Conservation (phyloP, 768 basidiomycete genomes). For the Scleroderma citrinum region DNA sequence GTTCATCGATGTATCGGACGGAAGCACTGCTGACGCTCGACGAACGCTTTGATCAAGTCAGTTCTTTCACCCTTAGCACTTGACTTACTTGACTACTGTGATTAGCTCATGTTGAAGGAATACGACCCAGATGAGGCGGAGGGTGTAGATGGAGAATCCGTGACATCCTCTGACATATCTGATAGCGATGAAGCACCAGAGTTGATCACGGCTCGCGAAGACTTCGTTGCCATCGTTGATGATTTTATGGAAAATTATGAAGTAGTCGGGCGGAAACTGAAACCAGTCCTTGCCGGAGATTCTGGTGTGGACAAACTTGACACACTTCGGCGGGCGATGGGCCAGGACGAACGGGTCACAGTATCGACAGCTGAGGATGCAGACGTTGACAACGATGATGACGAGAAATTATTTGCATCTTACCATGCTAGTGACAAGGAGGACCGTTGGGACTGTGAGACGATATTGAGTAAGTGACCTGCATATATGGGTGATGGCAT, state of each 20-base stretch:
- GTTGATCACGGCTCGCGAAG: constrained; percentile 75
- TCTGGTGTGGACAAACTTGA: constrained; percentile 75
- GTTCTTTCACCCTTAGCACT: constrained; percentile 11
- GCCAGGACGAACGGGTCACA: constrained; percentile 57
- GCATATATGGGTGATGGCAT: neutral
- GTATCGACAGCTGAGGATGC: constrained; percentile 38
- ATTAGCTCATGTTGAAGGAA: constrained; percentile 69
- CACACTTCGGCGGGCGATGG: constrained; percentile 71
- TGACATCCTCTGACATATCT: constrained; percentile 30
- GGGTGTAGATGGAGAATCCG: constrained; percentile 34
- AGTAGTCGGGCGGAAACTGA: constrained; percentile 82
- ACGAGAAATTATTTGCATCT: constrained; percentile 38
- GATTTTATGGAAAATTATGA: constrained; percentile 93
- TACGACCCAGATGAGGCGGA: constrained; percentile 62
- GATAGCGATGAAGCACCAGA: constrained; percentile 59
- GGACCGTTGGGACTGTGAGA: constrained; percentile 94
- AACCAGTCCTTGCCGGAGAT: constrained; percentile 65
- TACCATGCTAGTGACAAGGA: constrained; percentile 45
- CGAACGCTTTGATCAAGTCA: constrained; percentile 89
- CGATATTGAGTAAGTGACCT: constrained; percentile 71
- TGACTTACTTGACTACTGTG: neutral
- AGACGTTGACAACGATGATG: constrained; percentile 44
- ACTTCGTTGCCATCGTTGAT: constrained; percentile 87
- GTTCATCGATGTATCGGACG: constrained; percentile 91
- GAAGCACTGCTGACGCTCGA: constrained; percentile 85